phyloP scores from a whole-genome alignment of 2,329 filamentous ascomycete species.

The Epichloe aotearoae region DNA sequence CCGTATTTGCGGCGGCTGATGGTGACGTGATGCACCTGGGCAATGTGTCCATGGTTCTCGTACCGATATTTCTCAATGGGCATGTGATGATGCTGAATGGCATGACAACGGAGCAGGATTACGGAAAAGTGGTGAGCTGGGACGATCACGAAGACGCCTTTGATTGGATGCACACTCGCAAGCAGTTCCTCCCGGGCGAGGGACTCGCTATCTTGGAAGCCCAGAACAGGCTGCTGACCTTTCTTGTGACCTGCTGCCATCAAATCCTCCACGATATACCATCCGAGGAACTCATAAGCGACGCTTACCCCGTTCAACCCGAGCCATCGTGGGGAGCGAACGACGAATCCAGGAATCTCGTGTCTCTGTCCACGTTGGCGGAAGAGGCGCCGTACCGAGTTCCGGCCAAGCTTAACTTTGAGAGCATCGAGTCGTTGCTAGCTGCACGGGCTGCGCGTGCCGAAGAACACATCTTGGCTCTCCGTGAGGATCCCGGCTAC shows the following conservation, averaged over 20 bases:
- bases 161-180: slow-evolving; percentile 19
- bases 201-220: slow-evolving; percentile 37
- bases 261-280: slow-evolving; percentile 39
- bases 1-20: slow-evolving; percentile 34
- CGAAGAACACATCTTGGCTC: slow-evolving; percentile 39
- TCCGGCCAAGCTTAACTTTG: slow-evolving; percentile 33
- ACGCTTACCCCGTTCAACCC: slow-evolving; percentile 21
- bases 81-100: slow-evolving; percentile 24
- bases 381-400: slow-evolving; percentile 39
- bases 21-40: slow-evolving; percentile 20
- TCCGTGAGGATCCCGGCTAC: slow-evolving; percentile 47
- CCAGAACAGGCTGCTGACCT: slow-evolving; percentile 32
- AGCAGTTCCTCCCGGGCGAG: slow-evolving; percentile 29
- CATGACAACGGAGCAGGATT: slow-evolving; percentile 13
- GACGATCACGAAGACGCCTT: slow-evolving; percentile 23
- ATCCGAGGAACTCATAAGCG: slow-evolving; percentile 13
- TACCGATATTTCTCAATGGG: slow-evolving; percentile 15
- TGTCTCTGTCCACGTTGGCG: slow-evolving; percentile 26
- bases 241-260: slow-evolving; percentile 34
- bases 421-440: slow-evolving; percentile 29
- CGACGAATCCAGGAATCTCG: slow-evolving; percentile 18
- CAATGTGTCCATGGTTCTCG: slow-evolving; percentile 11
- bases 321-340: slow-evolving; percentile 21
- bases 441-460: slow-evolving; percentile 25
- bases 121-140: slow-evolving; percentile 23